These are phyloP conservation scores for Gaeumannomyces tritici DNA, from an alignment of 2,329 filamentous ascomycete species.

Conservation along the genomic window DNA sequence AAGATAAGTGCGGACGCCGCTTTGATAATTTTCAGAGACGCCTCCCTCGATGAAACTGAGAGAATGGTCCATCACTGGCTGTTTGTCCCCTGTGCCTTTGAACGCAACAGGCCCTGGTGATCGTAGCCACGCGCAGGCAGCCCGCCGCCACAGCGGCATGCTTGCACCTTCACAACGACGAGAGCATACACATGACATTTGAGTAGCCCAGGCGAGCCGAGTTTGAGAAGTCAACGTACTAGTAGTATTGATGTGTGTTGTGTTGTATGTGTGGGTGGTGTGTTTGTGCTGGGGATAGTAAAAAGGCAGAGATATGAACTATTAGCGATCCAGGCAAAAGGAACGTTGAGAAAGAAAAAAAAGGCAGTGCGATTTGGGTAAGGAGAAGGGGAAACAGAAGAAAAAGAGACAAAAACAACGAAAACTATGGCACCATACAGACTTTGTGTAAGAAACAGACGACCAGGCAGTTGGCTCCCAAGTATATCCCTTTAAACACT, in stretches of 20 bases:
- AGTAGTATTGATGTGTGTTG: neutral
- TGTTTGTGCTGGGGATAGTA: neutral
- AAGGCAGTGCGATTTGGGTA: neutral
- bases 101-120: too few relatives aligned
- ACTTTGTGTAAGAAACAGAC: neutral
- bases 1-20: too few relatives aligned
- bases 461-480: neutral
- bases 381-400: neutral
- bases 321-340: neutral
- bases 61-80: too few relatives aligned
- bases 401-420: neutral
- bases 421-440: neutral
- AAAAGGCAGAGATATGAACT: neutral
- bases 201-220: neutral
- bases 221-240: neutral
- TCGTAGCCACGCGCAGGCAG: too few relatives aligned
- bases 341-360: neutral
- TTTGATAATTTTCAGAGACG: too few relatives aligned
- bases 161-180: too few relatives aligned
- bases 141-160: too few relatives aligned
- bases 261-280: neutral
- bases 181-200: neutral
- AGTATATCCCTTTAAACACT: conserved; percentile 3
- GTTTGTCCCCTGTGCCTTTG: too few relatives aligned
- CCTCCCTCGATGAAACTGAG: too few relatives aligned